These are phyloP conservation scores for Starmerella sirachaensis DNA, from an alignment of 805 yeast species.

Conservation along the genomic window DNA sequence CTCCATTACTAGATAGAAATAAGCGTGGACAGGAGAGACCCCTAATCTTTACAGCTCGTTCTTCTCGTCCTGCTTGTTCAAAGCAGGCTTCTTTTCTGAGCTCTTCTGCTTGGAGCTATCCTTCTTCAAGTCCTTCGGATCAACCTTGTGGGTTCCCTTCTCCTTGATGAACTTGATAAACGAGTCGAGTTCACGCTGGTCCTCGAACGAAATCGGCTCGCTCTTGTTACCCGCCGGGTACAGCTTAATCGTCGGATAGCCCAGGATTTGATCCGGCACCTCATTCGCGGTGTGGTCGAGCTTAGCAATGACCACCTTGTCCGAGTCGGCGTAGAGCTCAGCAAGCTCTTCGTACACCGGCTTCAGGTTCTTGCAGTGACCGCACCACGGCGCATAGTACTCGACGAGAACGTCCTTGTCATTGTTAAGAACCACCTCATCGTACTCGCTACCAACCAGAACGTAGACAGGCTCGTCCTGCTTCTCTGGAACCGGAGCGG, in stretches of 20 bases:
- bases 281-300: constrained; percentile 86
- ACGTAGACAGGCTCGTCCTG: constrained; percentile 62
- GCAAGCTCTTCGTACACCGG: constrained; percentile 85
- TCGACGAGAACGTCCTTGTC: constrained; percentile 67
- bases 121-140: constrained; percentile 22
- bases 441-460: constrained; percentile 76
- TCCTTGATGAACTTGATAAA: constrained; percentile 61
- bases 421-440: constrained; percentile 48
- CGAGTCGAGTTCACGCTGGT: constrained; percentile 61
- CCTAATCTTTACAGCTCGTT: constrained; percentile 6
- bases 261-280: constrained; percentile 60
- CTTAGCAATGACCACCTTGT: constrained; percentile 64
- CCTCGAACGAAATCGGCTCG: constrained; percentile 52
- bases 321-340: constrained; percentile 41
- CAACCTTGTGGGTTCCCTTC: constrained; percentile 51
- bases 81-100: constrained; percentile 19
- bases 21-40: no score
- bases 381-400: constrained; percentile 79
- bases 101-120: constrained; percentile 33
- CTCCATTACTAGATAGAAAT: no score
- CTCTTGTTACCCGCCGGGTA: constrained; percentile 77
- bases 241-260: constrained; percentile 85
- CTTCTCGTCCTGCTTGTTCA: constrained; percentile 2
- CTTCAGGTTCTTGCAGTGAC: constrained; percentile 71
- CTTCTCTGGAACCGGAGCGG: constrained; percentile 59